Evolutionary conservation across 163 green algal genomes (phyloP), one percentile per base, ranked within the genome.

Genomic region (Scenedesmus sp.): DNA sequence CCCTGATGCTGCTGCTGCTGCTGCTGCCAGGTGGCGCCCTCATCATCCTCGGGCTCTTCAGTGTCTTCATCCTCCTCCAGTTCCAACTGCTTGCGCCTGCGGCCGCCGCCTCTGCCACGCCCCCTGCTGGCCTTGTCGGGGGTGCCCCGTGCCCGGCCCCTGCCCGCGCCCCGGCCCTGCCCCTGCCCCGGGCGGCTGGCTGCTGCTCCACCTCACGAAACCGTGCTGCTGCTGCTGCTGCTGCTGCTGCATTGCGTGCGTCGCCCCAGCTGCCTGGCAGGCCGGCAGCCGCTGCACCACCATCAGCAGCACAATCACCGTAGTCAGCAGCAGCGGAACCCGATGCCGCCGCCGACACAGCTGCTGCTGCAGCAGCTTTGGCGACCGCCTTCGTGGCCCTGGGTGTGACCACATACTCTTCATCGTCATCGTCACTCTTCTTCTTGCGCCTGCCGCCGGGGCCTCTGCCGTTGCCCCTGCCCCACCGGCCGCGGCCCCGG

Each of bases 291-390:
- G 78, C 78, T 22, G 40, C 85, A 84, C 20, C 37, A 16, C 68
- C 37, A 51, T 30, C 85, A 20, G 1, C 85, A 90, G 68, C 85
- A 85, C 40, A 65, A 4, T 59, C 68, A 73, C 13, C 10, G 26
- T 49, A 83, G n/a, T 56, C 78, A 51, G 78, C 78, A 84, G 85
- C 65, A 46, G 24, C 85, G 12, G 46, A 42, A 10, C 42, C 51
- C 30, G 33, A 65, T 15, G 68, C 40, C 59, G 44, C 49, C 49
- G 40, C 70, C 6, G 35, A 35, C 85, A 49, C 59, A 22, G 65
- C 33, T 73, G 85, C 85, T 44, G 65, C 85, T 51, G 65, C 85
- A 72, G 68, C 65, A 24, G 18, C 37, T 33, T 76, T 83, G 1
- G 43, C 78, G n/a, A 9, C 53, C 35, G 61, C 33, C 1, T 73